Conservation (phyloP, 257 asterid genomes). For the Galeopsis tetrahit region DNA sequence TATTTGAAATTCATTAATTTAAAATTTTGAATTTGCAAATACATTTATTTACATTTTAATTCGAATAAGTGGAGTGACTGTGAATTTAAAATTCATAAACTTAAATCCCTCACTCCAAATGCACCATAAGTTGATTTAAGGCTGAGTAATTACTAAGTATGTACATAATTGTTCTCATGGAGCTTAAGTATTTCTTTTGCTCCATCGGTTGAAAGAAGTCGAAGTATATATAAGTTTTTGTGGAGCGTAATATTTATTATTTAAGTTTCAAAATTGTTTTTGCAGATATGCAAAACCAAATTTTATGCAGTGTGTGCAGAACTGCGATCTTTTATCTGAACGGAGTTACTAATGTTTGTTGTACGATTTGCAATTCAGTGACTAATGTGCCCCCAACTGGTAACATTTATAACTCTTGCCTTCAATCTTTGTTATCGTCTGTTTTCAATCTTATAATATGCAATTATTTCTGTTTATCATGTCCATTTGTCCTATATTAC, state of each 20-base stretch:
- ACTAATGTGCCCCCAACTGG: conserved; percentile 75
- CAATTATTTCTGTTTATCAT: too few relatives aligned
- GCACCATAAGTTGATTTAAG: not conserved
- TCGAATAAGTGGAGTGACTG: too few relatives aligned
- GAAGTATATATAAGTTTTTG: not conserved
- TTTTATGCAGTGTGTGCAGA: conserved; percentile 84
- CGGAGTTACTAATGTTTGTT: conserved; percentile 81
- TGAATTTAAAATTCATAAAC: too few relatives aligned
- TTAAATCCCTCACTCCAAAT: too few relatives aligned
- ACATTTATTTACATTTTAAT: too few relatives aligned
- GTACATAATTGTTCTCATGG: not conserved
- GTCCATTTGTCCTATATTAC: too few relatives aligned
- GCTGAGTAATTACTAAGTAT: not conserved
- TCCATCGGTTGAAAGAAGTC: not conserved
- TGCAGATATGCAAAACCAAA: conserved; percentile 81
- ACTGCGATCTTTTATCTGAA: conserved; percentile 73
- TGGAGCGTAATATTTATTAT: not conserved
- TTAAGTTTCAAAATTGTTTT: conserved; percentile 24
- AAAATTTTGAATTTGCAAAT: too few relatives aligned
- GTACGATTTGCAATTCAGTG: conserved; percentile 70
- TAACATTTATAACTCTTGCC: conserved; percentile 33
- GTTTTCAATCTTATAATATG: too few relatives aligned
- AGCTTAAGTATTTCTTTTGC: not conserved
- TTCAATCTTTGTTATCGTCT: not conserved
- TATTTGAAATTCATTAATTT: too few relatives aligned